Percentiles rank a stretch among this genome's conserved stretches.
Conservation (phyloP, 352 stramenopile species). For the Albugo laibachii region DNA sequence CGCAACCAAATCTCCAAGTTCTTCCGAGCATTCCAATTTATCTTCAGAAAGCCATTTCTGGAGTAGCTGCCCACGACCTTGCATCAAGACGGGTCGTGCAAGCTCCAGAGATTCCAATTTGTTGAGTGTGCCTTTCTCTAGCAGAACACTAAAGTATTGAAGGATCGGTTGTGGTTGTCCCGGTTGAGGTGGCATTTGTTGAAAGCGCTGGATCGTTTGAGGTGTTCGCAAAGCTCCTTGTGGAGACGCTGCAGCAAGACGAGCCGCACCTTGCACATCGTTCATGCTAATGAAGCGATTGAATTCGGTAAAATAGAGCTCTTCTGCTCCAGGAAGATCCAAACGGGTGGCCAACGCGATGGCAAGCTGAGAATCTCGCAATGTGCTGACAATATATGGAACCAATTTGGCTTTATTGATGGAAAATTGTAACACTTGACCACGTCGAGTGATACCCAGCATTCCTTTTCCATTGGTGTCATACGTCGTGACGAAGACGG, state of each 20-base stretch:
- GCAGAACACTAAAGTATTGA: slow-evolving; percentile 97
- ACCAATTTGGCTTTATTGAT: slow-evolving; percentile 97
- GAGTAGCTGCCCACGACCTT: slow-evolving; percentile 92
- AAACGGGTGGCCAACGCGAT: slow-evolving; percentile 91
- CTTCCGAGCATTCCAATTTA: slow-evolving; percentile 96
- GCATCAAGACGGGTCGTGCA: slow-evolving; percentile 92
- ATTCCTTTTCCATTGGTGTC: slow-evolving; percentile 89
- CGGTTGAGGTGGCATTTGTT: slow-evolving; percentile 93
- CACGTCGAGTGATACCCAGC: slow-evolving; percentile 94
- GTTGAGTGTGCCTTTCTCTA: slow-evolving; percentile 97
- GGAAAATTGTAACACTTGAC: slow-evolving; percentile 91
- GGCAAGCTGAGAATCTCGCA: slow-evolving; percentile 92
- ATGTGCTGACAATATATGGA: slow-evolving; percentile 96
- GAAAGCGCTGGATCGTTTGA: slow-evolving; percentile 97
- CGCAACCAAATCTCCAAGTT: slow-evolving; percentile 93
- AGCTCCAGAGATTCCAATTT: slow-evolving; percentile 99
- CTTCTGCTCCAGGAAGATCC: slow-evolving; percentile 93
- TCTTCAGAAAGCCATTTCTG: slow-evolving; percentile 99
- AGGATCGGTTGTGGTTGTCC: slow-evolving; percentile 95
- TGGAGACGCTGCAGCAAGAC: slow-evolving; percentile 81
- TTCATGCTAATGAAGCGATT: slow-evolving; percentile 83
- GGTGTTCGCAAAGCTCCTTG: slow-evolving; percentile 88
- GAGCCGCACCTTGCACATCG: slow-evolving; percentile 64
- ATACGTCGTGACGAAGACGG: slow-evolving; percentile 90
- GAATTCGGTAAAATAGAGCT: slow-evolving; percentile 97